Evolutionary conservation across 148 eudicot genomes (phyloP).

Genomic region (Diospyros lotus): DNA sequence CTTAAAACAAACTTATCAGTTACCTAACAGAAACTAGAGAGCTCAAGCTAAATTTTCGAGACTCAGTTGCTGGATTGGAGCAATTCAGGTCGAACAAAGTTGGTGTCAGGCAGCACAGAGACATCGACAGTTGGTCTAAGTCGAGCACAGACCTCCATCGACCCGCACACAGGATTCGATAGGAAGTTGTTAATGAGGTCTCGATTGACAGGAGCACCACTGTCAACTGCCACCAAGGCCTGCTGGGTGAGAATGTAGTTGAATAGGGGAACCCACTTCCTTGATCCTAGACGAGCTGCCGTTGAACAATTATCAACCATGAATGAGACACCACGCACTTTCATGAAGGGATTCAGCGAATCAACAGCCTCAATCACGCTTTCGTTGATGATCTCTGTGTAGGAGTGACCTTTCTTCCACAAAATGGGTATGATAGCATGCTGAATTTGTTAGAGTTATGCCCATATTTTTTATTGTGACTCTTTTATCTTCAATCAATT

Average conservation of each 20-base stretch:
- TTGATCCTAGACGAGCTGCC: slow-evolving; percentile 86
- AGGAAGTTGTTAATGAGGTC: slow-evolving; percentile 90
- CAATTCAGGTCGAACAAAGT: slow-evolving; percentile 86
- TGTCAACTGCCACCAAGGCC: slow-evolving; percentile 87
- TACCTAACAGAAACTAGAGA: not conserved
- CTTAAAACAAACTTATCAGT: no score
- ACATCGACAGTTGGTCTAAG: slow-evolving; percentile 93
- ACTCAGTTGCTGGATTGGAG: slow-evolving; percentile 42
- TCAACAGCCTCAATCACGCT: slow-evolving; percentile 96
- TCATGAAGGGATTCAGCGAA: slow-evolving; percentile 98
- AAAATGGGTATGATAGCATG: slow-evolving; percentile 19
- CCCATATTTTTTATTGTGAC: no score
- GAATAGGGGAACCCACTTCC: slow-evolving; percentile 97
- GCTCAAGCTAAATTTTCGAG: not conserved
- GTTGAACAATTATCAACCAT: slow-evolving; percentile 99
- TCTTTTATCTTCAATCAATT: no score
- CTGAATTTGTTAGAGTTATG: no score
- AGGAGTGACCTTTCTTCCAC: slow-evolving; percentile 97
- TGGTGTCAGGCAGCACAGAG: slow-evolving; percentile 81
- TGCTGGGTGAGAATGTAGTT: slow-evolving; percentile 89
- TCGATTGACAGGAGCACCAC: slow-evolving; percentile 53
- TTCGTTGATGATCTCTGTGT: slow-evolving; percentile 93
- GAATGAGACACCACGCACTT: slow-evolving; percentile 91
- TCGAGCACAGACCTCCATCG: slow-evolving; percentile 80
- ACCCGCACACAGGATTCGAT: slow-evolving; percentile 81